Conservation (phyloP, 176 grass and related monocot species). For the Oryza meyeriana region DNA sequence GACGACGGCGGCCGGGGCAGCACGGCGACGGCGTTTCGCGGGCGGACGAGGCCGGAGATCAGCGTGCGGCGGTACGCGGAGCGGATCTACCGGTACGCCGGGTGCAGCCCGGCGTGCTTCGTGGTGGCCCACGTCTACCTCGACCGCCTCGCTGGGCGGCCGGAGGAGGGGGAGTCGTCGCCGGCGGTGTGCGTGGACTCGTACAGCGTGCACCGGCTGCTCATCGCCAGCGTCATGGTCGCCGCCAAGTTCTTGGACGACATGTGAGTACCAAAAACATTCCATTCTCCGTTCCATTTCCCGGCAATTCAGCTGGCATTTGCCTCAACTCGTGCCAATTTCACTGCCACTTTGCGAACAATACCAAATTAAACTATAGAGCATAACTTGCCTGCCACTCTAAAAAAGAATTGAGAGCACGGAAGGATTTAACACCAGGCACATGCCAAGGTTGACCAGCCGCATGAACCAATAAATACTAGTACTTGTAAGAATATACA, state of each 20-base stretch:
- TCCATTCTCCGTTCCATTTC: not conserved
- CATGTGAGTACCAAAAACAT: conserved; percentile 41
- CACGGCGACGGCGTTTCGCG: conserved; percentile 39
- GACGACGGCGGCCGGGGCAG: not conserved
- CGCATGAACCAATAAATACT: not conserved
- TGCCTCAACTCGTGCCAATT: not conserved
- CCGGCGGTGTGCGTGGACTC: conserved; percentile 39
- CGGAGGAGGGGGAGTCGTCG: not conserved
- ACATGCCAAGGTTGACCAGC: not conserved
- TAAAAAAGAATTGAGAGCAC: not conserved
- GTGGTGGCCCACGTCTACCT: conserved; percentile 71
- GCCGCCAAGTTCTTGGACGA: conserved; percentile 72
- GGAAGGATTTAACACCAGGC: not conserved
- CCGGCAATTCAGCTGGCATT: not conserved
- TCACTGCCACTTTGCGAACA: not conserved
- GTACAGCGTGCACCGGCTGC: conserved; percentile 62
- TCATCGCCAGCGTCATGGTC: conserved; percentile 70
- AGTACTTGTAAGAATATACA: not conserved
- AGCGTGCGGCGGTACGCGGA: conserved; percentile 57
- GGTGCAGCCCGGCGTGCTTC: conserved; percentile 72
- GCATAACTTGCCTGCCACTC: not conserved
- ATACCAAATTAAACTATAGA: not conserved
- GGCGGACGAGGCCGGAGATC: conserved; percentile 48
- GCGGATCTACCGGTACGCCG: conserved; percentile 65
- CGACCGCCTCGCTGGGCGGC: conserved; percentile 47